Evolutionary conservation across 2,329 filamentous ascomycete species (phyloP), one percentile per base, ranked within the genome.

Genomic region (Aspergillus felis): DNA sequence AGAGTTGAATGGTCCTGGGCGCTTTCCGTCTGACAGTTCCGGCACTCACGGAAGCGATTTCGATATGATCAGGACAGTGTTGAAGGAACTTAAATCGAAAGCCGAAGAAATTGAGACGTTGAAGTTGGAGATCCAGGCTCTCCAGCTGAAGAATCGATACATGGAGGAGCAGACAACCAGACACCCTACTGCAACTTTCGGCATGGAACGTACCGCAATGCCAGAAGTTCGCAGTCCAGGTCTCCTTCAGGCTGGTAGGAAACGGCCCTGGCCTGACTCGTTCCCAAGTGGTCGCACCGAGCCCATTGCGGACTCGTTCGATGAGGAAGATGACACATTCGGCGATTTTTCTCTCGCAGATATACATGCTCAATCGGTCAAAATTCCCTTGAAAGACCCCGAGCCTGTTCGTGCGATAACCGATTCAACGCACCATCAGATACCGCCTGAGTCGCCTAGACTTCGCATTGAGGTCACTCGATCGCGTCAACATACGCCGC

Each of bases 61-160:
- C 53, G 68, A 74, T 25, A 75, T 76, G 72, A 65, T 76, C 24
- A 66, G 67, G 8, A 74, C 71, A 1, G 71, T 75, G 1, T 53
- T 76, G 46, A 74, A 68, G 56, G 73, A 76, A 55, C 64, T 75
- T n/a, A 72, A 70, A 56, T 65, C 59, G 10, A 76, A 75, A 55
- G 68, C 73, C 1, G 73, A 75, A 12, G 73, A 75, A 46, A 74
- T 74, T 22, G 74, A 76, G 54, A 72, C 67, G 50, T 50, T 75
- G 49, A 74, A 69, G 55, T 53, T 75, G 55, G 71, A 76, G 61
- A 74, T 71, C 20, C 72, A 75, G 56, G 68, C 72, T 0, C 53
- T 76, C 56, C 75, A 74, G 42, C 35, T 74, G 42, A 74, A 68
- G 57, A 73, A 70, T 29, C 68, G 68, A 17, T 70, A 68, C 51